Base-by-base conservation (phyloP, 352 stramenopile genomes). In the Globisporangium ultimum region DNA sequence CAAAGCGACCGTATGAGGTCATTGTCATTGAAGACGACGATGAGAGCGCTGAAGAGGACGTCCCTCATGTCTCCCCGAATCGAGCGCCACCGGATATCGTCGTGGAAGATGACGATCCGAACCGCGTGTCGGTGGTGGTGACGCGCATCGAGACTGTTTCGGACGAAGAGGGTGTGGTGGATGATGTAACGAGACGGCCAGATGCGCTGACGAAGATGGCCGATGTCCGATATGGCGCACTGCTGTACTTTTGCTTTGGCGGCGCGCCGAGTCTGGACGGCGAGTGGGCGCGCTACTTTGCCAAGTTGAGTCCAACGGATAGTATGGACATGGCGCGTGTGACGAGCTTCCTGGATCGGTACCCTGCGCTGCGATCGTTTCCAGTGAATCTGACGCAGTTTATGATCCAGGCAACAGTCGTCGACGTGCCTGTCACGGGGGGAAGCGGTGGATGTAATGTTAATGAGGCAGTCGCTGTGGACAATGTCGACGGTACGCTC, bases 21-120 rank as follows among this genome's bases (percentile, higher is more conserved):
- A 89, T 89, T 49, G 69, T 89, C 28, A 89, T 89, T 69, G 79
- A 89, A 70, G 76, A 86, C 10, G 72, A 84, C 15, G 76, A 84
- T 7, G 72, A 78, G 18, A 61, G 76, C 5, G 61, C 48, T 0
- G 55, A 63, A 43, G 52, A 53, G 0, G 12, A 10, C 17, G 15
- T 32, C 3, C 7, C 28, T 1, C 5, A 36, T 36, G 48, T 45
- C 40, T n/a, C 64, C 18, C 61, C 65, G 9, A 60, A 67, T 48
- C 74, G 70, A 61, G 68, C 76, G 18, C 66, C 74, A 20, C 71
- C 66, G 2, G 72, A 87, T 58, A 40, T 77, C 54, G 63, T 77
- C 57, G 56, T 70, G n/a, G 74, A 79, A 40, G 71, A 83, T 48
- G 63, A 77, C 46, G 50, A 48, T 20, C n/a, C 34, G 13, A 34